Percentiles rank a stretch among this genome's conserved stretches.
phyloP scores from a whole-genome alignment of 2,329 filamentous ascomycete genomes.

The Corinectria fuckeliana region DNA sequence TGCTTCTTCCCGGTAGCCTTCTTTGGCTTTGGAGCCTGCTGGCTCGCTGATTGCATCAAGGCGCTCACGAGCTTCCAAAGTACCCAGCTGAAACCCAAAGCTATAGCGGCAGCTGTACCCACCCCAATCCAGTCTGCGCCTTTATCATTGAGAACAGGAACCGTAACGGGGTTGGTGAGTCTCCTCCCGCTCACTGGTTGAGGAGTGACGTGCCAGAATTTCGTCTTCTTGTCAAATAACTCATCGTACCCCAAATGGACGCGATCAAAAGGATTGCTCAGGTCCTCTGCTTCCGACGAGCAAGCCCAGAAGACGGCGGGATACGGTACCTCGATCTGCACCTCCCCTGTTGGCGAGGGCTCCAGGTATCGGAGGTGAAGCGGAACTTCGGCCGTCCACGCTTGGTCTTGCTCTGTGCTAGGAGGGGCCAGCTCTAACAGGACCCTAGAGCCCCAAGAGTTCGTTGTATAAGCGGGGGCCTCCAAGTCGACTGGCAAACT shows the following conservation, averaged over 20 bases:
- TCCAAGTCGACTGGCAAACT: conserved; percentile 86
- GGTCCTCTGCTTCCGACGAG: conserved; percentile 70
- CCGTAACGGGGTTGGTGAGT: conserved; percentile 62
- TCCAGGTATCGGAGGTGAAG: conserved; percentile 85
- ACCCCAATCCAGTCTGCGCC: conserved; percentile 54
- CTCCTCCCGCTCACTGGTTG: conserved; percentile 42
- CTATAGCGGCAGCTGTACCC: conserved; percentile 66
- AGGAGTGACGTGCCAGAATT: conserved; percentile 81
- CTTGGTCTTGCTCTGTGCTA: conserved; percentile 40
- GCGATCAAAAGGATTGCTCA: conserved; percentile 83
- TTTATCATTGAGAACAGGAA: conserved; percentile 69
- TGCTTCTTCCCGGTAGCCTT: conserved; percentile 31
- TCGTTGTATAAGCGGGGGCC: conserved; percentile 81
- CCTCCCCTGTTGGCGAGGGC: conserved; percentile 63
- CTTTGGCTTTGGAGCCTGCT: background rate
- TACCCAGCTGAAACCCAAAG: conserved; percentile 73
- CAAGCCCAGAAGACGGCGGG: conserved; percentile 94
- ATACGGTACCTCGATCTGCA: conserved; percentile 70
- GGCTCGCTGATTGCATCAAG: conserved; percentile 14
- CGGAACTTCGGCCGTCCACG: conserved; percentile 75
- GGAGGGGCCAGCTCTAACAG: conserved; percentile 76
- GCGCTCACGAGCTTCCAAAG: conserved; percentile 60
- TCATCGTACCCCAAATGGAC: conserved; percentile 85
- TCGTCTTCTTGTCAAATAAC: conserved; percentile 75
- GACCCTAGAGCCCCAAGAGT: conserved; percentile 79